Evolutionary conservation across 2,329 filamentous ascomycete genomes (phyloP), one percentile per base, ranked within the genome.

Genomic region (Triangularia setosa): DNA sequence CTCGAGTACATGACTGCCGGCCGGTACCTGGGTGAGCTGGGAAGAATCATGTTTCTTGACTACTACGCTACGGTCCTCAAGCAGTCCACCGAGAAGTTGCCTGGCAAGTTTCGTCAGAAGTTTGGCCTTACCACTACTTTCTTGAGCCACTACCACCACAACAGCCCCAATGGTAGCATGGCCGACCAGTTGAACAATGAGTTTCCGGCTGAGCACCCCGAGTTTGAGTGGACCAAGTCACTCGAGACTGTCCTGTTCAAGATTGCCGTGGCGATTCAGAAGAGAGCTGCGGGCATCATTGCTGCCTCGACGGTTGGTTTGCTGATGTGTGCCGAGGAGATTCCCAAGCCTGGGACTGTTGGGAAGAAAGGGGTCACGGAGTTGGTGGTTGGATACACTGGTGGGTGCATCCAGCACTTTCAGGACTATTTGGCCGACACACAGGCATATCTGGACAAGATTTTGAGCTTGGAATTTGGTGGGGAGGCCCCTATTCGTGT

Each of bases 1-100:
- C 84, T 94, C 21, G 91, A 95, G 73, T 94, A 93, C 76, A 92
- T 94, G 89, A 93, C 90, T 0, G 86, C 90, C 2, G 90, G 90
- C 2, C 82, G 90, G 48, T 93, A 93, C 73, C 81, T 93, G 3
- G 90, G 90, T 59, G 90, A 93, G 75, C 83, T 93, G 11, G 88
- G 89, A 24, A 86, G 90, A 25, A 79, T 93, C 63, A 86, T 91
- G 66, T 81, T 92, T 61, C 75, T 88, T 48, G 88, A 91, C 72
- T 88, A 90, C 71, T 75, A 90, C 71, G 82, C 79, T 11, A 79
- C 72, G 11, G 73, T 75, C 4, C 71, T 81, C 6, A 73, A 74
- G 1, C 69, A 85, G 14, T 63, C 77, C 2, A 68, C 73, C 1
- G 40, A 30, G 11, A 75, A 76, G 1, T 72, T 92, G 9, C 90